phyloP scores from a whole-genome alignment of 2,329 filamentous ascomycete genomes.

The Atkinsonella texensis region DNA sequence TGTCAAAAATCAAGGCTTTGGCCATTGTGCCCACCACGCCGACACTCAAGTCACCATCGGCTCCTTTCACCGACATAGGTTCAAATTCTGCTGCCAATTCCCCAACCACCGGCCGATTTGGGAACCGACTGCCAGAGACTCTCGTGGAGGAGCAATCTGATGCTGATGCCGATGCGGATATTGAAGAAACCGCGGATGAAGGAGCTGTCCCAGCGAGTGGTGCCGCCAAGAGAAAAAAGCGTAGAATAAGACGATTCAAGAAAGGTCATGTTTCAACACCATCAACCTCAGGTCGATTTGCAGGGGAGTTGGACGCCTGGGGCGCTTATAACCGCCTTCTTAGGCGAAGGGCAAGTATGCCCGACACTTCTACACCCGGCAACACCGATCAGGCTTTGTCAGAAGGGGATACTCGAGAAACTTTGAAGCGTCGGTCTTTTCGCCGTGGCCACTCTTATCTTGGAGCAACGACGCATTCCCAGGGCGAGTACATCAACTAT shows the following conservation, averaged over 20 bases:
- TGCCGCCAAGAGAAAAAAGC: conserved; percentile 41
- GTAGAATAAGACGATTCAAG: conserved; percentile 47
- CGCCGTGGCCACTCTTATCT: conserved; percentile 49
- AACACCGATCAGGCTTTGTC: conserved; percentile 53
- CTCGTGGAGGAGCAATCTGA: conserved; percentile 37
- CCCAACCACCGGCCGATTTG: conserved; percentile 31
- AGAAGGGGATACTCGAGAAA: conserved; percentile 62
- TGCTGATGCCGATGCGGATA: conserved; percentile 23
- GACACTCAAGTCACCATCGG: conserved; percentile 28
- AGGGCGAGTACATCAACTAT: conserved; percentile 39
- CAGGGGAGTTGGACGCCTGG: conserved; percentile 28
- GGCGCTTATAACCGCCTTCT: conserved; percentile 37
- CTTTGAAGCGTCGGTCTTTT: conserved; percentile 36
- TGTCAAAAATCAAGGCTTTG: conserved; percentile 68
- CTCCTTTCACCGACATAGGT: conserved; percentile 20
- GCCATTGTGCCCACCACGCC: conserved; percentile 41
- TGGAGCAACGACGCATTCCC: conserved; percentile 30
- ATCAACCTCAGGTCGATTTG: conserved; percentile 44
- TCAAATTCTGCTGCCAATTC: conserved; percentile 33
- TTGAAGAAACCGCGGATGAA: conserved; percentile 65
- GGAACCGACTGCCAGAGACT: conserved; percentile 39
- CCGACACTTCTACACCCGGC: conserved; percentile 36
- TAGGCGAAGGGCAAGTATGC: conserved; percentile 53
- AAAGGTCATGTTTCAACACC: conserved; percentile 50
- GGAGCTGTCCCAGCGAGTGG: conserved; percentile 30